phyloP scores from a whole-genome alignment of 768 basidiomycete species.

The Phlebiopsis gigantea region DNA sequence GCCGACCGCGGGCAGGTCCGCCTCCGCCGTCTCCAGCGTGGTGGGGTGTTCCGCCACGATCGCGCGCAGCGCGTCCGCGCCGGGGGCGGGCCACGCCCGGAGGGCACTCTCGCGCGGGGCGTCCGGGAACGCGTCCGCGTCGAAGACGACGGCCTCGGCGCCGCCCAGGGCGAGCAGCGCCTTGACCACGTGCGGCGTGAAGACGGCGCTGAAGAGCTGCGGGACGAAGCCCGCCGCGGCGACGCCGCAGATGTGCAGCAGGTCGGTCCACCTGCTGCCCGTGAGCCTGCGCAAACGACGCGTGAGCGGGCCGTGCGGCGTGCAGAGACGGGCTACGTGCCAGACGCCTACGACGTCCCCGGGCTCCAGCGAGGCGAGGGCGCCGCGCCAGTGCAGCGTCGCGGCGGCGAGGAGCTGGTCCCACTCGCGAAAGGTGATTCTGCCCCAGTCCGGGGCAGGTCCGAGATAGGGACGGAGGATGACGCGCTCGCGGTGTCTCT shows the following conservation, averaged over 20 bases:
- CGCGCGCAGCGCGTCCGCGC: neutral
- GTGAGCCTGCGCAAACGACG: slow-evolving; percentile 16
- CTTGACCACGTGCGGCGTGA: slow-evolving; percentile 5
- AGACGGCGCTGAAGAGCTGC: slow-evolving; percentile 17
- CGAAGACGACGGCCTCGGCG: slow-evolving; percentile 12
- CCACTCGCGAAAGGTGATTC: slow-evolving; percentile 6
- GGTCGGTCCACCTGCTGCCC: slow-evolving; percentile 11
- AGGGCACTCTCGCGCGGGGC: neutral
- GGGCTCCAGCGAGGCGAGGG: neutral
- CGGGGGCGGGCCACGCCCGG: neutral
- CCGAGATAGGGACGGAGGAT: slow-evolving; percentile 7
- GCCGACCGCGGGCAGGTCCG: neutral
- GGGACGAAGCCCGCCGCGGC: slow-evolving; percentile 15
- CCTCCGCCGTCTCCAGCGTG: neutral
- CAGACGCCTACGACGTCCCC: slow-evolving; percentile 5
- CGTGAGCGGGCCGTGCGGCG: neutral
- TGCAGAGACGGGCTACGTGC: neutral
- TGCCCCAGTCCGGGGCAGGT: slow-evolving; percentile 1
- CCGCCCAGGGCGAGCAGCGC: slow-evolving; percentile 10
- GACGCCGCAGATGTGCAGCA: slow-evolving; percentile 13
- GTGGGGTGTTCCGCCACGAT: neutral
- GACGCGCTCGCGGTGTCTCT: neutral
- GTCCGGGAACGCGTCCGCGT: neutral
- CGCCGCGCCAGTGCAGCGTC: neutral
- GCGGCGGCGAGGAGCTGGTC: slow-evolving; percentile 4